These are phyloP conservation scores for Bretschneidera sinensis DNA, from an alignment of 345 rosid species.

Conservation along the genomic window DNA sequence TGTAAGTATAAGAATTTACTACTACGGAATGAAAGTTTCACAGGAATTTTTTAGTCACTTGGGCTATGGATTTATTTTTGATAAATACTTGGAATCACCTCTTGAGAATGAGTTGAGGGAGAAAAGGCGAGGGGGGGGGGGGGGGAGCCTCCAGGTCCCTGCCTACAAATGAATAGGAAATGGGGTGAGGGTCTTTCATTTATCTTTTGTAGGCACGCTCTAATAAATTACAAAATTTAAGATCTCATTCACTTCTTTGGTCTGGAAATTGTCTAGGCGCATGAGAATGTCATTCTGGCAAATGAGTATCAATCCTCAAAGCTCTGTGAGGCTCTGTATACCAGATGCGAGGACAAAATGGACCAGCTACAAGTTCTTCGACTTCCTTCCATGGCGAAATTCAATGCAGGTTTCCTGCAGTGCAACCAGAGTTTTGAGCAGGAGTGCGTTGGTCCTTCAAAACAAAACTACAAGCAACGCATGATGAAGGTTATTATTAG, in stretches of 20 bases:
- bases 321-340: constrained; percentile 76
- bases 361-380: constrained; percentile 97
- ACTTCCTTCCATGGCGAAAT: constrained; percentile 99
- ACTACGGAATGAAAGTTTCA: no score
- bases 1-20: no score
- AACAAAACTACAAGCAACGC: constrained; percentile 69
- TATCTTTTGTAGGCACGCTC: no score
- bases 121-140: no score
- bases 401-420: constrained; percentile 84
- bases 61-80: no score
- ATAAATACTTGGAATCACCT: no score
- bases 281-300: constrained; percentile 59
- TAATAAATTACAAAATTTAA: neutral
- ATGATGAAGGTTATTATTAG: constrained; percentile 65
- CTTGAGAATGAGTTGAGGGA: no score
- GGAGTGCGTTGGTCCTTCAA: constrained; percentile 91
- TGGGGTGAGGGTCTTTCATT: no score
- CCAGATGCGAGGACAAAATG: constrained; percentile 91
- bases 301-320: constrained; percentile 83
- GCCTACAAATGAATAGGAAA: no score
- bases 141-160: no score
- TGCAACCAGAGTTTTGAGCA: constrained; percentile 87
- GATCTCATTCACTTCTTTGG: constrained; percentile 14
- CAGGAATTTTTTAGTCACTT: no score
- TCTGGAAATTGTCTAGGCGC: constrained; percentile 44